phyloP scores from a whole-genome alignment of 371 early-diverging fungal species.

The Mucor lusitanicus region DNA sequence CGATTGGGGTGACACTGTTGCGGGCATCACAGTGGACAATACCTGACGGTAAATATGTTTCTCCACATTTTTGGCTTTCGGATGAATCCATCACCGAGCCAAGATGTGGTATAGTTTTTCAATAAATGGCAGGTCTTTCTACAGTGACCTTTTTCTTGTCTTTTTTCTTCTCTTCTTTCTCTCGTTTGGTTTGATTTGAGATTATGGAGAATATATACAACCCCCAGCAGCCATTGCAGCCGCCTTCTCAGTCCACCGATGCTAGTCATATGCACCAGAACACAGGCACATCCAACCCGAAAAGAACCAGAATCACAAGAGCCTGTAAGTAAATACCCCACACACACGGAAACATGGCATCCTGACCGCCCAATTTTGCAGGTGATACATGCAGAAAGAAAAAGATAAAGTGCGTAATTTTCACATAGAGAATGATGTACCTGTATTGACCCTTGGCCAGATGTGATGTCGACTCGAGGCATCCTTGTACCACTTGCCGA shows the following conservation, averaged over 20 bases:
- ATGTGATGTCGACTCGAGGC: conserved; percentile 40
- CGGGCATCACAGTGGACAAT: conserved; percentile 25
- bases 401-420: conserved; percentile 39
- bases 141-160: conserved; percentile 1
- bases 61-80: neutral
- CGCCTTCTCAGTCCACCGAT: neutral
- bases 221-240: neutral
- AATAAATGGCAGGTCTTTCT: neutral
- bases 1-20: conserved; percentile 34
- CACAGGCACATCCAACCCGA: conserved; percentile 4
- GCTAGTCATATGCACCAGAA: neutral
- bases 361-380: no score
- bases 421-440: neutral
- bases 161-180: conserved; percentile 2
- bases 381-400: conserved; percentile 52
- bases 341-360: no score
- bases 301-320: conserved; percentile 35
- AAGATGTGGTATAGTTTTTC: neutral
- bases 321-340: conserved; percentile 30
- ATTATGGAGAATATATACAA: neutral
- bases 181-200: neutral
- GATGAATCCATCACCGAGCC: neutral
- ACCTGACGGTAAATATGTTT: neutral
- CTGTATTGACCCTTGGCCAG: conserved; percentile 11
- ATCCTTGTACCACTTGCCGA: conserved; percentile 45